These are phyloP conservation scores for Styphnolobium japonicum DNA, from an alignment of 306 rosid genomes.

Conservation along the genomic window DNA sequence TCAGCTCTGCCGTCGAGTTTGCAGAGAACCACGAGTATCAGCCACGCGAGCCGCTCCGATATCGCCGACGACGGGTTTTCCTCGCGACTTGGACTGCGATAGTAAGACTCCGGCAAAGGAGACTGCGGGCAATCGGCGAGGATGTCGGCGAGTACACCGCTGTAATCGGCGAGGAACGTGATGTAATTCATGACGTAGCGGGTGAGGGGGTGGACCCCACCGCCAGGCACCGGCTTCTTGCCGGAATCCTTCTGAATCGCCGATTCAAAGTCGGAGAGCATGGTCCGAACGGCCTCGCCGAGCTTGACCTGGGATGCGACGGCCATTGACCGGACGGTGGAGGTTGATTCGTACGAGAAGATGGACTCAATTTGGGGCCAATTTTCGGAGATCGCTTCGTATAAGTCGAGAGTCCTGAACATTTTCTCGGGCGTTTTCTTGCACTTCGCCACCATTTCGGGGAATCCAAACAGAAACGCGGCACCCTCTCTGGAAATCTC, in stretches of 20 bases:
- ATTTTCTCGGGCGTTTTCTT: conserved; percentile 79
- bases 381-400: conserved; percentile 54
- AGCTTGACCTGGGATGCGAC: conserved; percentile 41
- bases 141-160: conserved; percentile 46
- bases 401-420: conserved; percentile 63
- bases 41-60: conserved; percentile 59
- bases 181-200: conserved; percentile 85
- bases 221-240: conserved; percentile 47
- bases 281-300: conserved; percentile 40
- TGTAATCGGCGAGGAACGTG: conserved; percentile 60
- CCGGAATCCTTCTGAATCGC: conserved; percentile 69
- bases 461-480: conserved; percentile 51
- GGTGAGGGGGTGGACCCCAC: conserved; percentile 77
- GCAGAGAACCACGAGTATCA: conserved; percentile 66
- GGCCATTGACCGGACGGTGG: conserved; percentile 45
- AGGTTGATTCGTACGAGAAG: conserved; percentile 65
- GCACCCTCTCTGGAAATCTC: conserved; percentile 68
- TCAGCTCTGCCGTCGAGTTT: conserved; percentile 71
- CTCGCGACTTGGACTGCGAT: conserved; percentile 31
- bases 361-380: conserved; percentile 63
- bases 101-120: conserved; percentile 63
- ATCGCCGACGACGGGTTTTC: conserved; percentile 34
- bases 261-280: conserved; percentile 63
- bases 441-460: conserved; percentile 68
- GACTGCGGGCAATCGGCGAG: conserved; percentile 62